phyloP scores from a whole-genome alignment of 23 red algal genomes.

The Agarophyton chilense region DNA sequence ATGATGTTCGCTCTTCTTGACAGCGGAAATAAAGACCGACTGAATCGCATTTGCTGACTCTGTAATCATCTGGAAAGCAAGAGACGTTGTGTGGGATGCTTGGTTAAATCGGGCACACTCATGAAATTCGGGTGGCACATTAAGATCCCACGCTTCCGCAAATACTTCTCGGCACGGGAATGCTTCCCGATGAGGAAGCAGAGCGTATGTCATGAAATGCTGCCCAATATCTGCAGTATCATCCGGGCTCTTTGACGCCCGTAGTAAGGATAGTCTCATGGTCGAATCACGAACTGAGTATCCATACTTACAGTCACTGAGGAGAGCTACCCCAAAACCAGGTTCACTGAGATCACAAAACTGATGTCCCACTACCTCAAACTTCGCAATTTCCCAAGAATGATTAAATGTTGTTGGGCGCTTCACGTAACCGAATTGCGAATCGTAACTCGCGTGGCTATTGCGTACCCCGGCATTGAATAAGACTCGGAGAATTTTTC shows the following conservation, averaged over 20 bases:
- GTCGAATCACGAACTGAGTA: constrained; percentile 66
- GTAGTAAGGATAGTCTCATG: constrained; percentile 72
- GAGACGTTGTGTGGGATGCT: neutral
- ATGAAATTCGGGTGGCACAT: constrained; percentile 34
- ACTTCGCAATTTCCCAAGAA: constrained; percentile 78
- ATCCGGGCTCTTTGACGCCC: constrained; percentile 76
- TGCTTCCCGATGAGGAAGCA: constrained; percentile 50
- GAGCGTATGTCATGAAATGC: constrained; percentile 61
- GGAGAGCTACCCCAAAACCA: constrained; percentile 60
- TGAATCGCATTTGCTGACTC: neutral
- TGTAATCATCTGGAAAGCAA: constrained; percentile 30
- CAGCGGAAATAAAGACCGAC: constrained; percentile 30
- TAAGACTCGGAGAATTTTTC: constrained; percentile 81
- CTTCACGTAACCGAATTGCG: constrained; percentile 78
- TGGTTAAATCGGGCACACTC: neutral
- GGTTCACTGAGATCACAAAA: constrained; percentile 78
- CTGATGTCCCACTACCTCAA: constrained; percentile 82
- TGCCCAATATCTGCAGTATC: constrained; percentile 67
- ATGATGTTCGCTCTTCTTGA: constrained; percentile 31
- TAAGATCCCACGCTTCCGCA: constrained; percentile 56
- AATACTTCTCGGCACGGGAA: constrained; percentile 74
- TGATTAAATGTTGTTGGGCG: constrained; percentile 80
- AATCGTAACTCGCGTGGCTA: constrained; percentile 54
- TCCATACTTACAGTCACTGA: constrained; percentile 87
- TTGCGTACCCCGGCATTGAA: constrained; percentile 45